These are phyloP conservation scores for Leishmania gerbilli DNA, from an alignment of 208 protist genomes.

Conservation along the genomic window DNA sequence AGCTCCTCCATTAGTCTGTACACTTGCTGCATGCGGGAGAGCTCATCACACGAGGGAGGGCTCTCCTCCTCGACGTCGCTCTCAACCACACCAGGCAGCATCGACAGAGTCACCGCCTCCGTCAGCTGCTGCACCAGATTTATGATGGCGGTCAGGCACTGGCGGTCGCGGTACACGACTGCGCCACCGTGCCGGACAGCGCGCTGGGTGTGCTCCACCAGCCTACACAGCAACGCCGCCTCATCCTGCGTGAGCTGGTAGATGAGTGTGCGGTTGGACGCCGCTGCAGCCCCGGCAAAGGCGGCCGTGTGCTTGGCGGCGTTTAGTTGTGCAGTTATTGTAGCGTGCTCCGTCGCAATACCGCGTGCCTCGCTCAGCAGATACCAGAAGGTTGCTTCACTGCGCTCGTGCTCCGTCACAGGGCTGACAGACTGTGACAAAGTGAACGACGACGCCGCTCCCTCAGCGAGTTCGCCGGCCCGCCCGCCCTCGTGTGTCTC, in stretches of 20 bases:
- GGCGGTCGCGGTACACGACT: constrained; percentile 46
- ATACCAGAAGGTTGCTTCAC: constrained; percentile 72
- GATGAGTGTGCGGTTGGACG: constrained; percentile 44
- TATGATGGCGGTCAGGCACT: constrained; percentile 52
- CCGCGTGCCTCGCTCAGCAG: constrained; percentile 38
- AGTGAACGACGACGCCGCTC: neutral
- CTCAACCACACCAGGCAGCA: constrained; percentile 21
- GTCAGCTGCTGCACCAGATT: constrained; percentile 51
- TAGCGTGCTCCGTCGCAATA: constrained; percentile 49
- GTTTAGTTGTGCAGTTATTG: constrained; percentile 44
- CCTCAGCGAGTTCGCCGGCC: neutral
- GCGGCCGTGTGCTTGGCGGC: constrained; percentile 33
- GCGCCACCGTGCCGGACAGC: constrained; percentile 54
- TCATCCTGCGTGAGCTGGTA: constrained; percentile 75
- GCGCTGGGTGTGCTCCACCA: constrained; percentile 33
- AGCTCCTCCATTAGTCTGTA: constrained; percentile 64
- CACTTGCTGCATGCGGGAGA: constrained; percentile 49
- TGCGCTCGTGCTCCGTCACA: constrained; percentile 38
- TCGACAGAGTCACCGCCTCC: constrained; percentile 59
- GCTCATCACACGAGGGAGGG: constrained; percentile 24
- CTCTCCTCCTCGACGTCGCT: constrained; percentile 23
- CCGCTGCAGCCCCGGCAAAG: constrained; percentile 8
- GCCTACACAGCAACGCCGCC: constrained; percentile 38
- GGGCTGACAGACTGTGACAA: constrained; percentile 3
- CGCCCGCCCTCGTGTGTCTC: neutral